Evolutionary conservation across 75 land plant species (phyloP).

Genomic region (Cunninghamia lanceolata): DNA sequence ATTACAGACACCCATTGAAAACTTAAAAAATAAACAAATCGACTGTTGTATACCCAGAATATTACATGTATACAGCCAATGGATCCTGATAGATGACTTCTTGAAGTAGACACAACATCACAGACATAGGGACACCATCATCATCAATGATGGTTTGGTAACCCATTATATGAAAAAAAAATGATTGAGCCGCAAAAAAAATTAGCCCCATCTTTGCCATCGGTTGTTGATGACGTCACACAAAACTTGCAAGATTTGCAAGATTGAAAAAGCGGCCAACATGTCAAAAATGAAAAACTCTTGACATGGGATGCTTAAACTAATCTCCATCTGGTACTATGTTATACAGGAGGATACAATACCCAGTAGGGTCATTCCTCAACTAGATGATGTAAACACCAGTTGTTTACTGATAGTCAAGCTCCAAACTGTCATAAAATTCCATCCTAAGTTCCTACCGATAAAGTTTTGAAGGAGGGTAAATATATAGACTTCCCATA

Average conservation of each 20-base stretch:
- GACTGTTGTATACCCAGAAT: slow-evolving; percentile 1
- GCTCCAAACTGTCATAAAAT: neutral
- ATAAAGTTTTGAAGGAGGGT: neutral
- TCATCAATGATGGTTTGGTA: slow-evolving; percentile 9
- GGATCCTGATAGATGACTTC: neutral
- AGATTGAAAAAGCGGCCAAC: neutral
- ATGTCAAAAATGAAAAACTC: slow-evolving; percentile 4
- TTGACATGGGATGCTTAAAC: slow-evolving; percentile 8
- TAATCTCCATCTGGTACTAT: neutral
- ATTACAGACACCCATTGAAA: slow-evolving; percentile 3
- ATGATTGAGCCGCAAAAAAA: slow-evolving; percentile 7
- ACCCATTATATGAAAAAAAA: neutral
- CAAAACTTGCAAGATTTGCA: slow-evolving; percentile 9
- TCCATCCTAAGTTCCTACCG: neutral
- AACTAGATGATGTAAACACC: neutral
- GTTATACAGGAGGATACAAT: slow-evolving; percentile 11
- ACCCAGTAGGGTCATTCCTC: neutral
- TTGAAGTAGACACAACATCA: neutral
- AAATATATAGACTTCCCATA: neutral
- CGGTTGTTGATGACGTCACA: neutral
- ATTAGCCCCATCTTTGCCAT: neutral
- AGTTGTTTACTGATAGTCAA: neutral
- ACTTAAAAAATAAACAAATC: neutral
- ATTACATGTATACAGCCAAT: slow-evolving; percentile 1
- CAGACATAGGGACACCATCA: slow-evolving; percentile 8